Evolutionary conservation across 805 yeast genomes (phyloP), one percentile per base, ranked within the genome.

Genomic region (Candida pseudofarinosa): DNA sequence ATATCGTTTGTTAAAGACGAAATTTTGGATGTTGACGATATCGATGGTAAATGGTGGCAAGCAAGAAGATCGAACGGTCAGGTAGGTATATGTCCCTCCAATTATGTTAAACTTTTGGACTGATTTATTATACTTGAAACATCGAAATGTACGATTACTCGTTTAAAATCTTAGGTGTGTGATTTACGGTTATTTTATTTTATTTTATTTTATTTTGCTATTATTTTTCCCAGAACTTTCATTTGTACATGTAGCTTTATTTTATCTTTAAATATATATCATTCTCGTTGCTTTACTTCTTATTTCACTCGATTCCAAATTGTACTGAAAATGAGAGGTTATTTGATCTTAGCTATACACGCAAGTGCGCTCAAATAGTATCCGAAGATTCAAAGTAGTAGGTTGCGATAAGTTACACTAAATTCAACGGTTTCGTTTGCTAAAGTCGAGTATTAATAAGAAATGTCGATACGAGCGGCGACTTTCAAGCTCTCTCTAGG

Each of bases 41-140:
- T 88, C 44, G 86, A 86, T 51, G 97, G 97, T 37, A 83, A 95
- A 67, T 91, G 99, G 99, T 91, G 98, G 98, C 96, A 89, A 67
- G 97, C 96, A 33, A 80, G 85, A 62, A 79, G 90, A 57, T 74
- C 84, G 6, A 85, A 80, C 52, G 99, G 99, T 28, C 93, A 89
- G 61, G 85, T 88, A 35, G 99, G 98, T 52, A 91, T 91, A 55
- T 89, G 96, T 63, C 98, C 99, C 39, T 84, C 95, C 55, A 93
- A 91, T 64, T 91, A 91, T 59, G 90, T 91, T 38, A 87, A 87
- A 63, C 71, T 89, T 47, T 67, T 84, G 44, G 81, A 76, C 48
- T 63, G 51, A 50, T 26, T 35, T 35, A 19, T 13, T 8, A 26
- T 23, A 10, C 28, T 23, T 23, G 28, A 23, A 7, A 7, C 28